Evolutionary conservation across 148 eudicot genomes (phyloP).

Genomic region (Fagopyrum homotropicum): DNA sequence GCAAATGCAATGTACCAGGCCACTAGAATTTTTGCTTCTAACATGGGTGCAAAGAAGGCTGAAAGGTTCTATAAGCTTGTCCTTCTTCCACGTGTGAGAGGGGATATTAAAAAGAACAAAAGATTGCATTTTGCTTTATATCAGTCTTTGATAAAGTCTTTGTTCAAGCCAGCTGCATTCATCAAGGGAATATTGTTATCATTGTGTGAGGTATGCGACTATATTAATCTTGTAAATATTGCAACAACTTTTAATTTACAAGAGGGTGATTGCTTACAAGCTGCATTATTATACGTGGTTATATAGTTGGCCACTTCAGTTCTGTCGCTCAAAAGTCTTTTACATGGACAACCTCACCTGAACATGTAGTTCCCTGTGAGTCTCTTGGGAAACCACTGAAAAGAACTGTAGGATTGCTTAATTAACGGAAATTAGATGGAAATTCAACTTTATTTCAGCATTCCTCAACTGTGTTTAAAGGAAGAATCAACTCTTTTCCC

Average conservation of each 20-base stretch:
- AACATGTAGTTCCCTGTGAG: background rate
- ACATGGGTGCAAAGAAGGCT: constrained; percentile 70
- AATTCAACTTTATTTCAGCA: no score
- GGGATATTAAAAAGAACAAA: constrained; percentile 73
- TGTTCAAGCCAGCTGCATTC: constrained; percentile 95
- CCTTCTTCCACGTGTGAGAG: constrained; percentile 78
- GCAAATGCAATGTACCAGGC: constrained; percentile 79
- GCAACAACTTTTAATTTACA: background rate
- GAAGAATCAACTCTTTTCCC: no score
- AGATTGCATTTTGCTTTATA: constrained; percentile 72
- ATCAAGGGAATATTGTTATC: constrained; percentile 89
- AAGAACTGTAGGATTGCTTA: no score
- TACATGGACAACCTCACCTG: background rate
- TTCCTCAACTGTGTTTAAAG: no score
- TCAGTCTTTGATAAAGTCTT: constrained; percentile 65
- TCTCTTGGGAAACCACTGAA: background rate
- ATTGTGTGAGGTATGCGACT: constrained; percentile 58
- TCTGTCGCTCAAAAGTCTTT: background rate
- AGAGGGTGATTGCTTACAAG: background rate
- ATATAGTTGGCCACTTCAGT: background rate
- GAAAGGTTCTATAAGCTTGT: constrained; percentile 78
- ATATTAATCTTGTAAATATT: background rate
- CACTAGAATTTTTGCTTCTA: constrained; percentile 89
- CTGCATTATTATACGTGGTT: background rate
- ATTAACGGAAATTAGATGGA: no score